These are phyloP conservation scores for Actinomucor elegans DNA, from an alignment of 371 early-diverging fungal species.

Conservation along the genomic window DNA sequence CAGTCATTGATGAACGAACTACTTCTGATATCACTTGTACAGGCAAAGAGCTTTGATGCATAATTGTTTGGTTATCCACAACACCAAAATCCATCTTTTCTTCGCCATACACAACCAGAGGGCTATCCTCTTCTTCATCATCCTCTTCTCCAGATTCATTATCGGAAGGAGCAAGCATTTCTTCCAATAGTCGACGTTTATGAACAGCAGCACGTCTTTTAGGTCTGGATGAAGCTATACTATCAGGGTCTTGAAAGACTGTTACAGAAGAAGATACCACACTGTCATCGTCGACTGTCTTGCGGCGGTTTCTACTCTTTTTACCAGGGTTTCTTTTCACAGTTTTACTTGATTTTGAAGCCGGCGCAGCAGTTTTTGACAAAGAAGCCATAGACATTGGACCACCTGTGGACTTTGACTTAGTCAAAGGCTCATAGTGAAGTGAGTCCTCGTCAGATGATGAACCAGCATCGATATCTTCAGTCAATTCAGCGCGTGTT, in stretches of 20 bases:
- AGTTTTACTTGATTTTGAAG: not conserved
- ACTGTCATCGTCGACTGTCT: slow-evolving; percentile 20
- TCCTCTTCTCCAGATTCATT: slow-evolving; percentile 19
- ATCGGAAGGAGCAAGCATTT: slow-evolving; percentile 44
- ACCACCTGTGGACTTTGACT: slow-evolving; percentile 13
- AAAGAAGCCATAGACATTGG: slow-evolving; percentile 47
- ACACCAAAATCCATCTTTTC: slow-evolving; percentile 48
- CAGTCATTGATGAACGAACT: slow-evolving; percentile 1
- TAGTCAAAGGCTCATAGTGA: not conserved
- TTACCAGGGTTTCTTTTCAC: slow-evolving; percentile 3
- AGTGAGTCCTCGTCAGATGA: slow-evolving; percentile 15
- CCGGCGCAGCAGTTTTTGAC: slow-evolving; percentile 19
- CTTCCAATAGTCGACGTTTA: slow-evolving; percentile 46
- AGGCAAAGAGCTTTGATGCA: slow-evolving; percentile 17
- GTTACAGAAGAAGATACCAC: slow-evolving; percentile 18
- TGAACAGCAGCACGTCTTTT: slow-evolving; percentile 47
- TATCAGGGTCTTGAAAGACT: slow-evolving; percentile 26
- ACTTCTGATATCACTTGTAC: slow-evolving; percentile 7
- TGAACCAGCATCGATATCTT: slow-evolving; percentile 22
- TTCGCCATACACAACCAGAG: slow-evolving; percentile 37
- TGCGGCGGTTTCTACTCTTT: slow-evolving; percentile 6
- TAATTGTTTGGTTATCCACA: slow-evolving; percentile 43
- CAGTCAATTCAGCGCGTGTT: slow-evolving; percentile 24
- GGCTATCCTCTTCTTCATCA: slow-evolving; percentile 22
- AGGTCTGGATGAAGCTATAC: slow-evolving; percentile 39